Base-by-base conservation (phyloP, 225 moss, liverwort and hornwort species). In the Sphagnum tenellum region DNA sequence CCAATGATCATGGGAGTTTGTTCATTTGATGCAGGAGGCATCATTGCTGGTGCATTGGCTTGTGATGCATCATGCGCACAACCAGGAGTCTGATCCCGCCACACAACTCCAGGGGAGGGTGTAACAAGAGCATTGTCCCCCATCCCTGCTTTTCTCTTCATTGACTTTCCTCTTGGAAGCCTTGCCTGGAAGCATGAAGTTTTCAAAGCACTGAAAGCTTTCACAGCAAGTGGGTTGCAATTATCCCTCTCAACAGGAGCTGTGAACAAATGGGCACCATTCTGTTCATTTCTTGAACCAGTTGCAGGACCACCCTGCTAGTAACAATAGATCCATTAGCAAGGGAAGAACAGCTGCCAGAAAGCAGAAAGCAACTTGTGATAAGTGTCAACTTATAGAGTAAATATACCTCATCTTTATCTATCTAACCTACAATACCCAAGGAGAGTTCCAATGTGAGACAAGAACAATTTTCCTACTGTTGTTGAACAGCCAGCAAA, bases 41-140 rank as follows among this genome's bases (percentile, higher is more conserved):
- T 60, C 59, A 14, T 61, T 64, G 55, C 57, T 45, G 12, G 50
- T 44, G 45, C 67, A 66, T 58, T 64, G 47, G 13, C 69, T 65
- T 47, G 74, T 71, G 9, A 77, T 12, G 61, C 71, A 69, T 67
- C 67, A 48, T 67, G 59, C 44, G 2, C 64, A 68, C 45, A 71
- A 50, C 65, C 68, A 49, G 77, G 74, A 45, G 77, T 80, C 9
- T 66, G 66, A 60, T 73, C 64, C 61, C 60, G 72, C 69, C 74
- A 70, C 49, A 69, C 60, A 6, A 75, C 63, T 5, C 65, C 64
- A 56, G 77, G 67, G 4, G 77, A 74, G 50, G 72, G 29, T 29
- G 29, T 9, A 12, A 55, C 47, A 10, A 57, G 14, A 7, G 14
- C 49, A 57, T 56, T 47, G 49, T 50, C 71, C 13, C 63, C 62